Evolutionary conservation across 495 filamentous ascomycete genomes (phyloP), one percentile per base, ranked within the genome.

Genomic region (Aspergillus nidulans): DNA sequence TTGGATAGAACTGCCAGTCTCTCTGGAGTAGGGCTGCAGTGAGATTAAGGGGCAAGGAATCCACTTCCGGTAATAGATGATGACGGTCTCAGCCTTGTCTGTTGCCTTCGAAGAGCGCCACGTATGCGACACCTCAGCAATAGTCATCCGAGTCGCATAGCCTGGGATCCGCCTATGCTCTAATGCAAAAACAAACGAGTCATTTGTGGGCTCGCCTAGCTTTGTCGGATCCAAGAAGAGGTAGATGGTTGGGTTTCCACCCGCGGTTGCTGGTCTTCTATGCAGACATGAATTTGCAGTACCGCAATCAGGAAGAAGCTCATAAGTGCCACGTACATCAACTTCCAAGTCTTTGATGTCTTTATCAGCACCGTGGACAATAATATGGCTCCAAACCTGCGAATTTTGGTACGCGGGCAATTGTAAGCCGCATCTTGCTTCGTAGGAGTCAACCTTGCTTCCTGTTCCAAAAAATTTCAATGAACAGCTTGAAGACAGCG

Each of bases 121-220:
- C 16, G 42, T 44, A 53, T 63, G 62, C 0, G 67, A 64, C 8
- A 75, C 47, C 47, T 74, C 69, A 12, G 82, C 75, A 42, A 85
- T 57, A 1, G 75, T 62, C 10, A 62, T 53, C 19, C 87, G 77
- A 40, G 70, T 56, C 46, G 85, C 79, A 32, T 86, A 80, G 13
- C 75, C 73, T 15, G 81, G 69, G 4, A 83, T 68, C 6, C 78
- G 72, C 1, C 71, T 59, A 42, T 74, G 77, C 7, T 81, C 71
- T 6, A 74, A 49, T 1, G 85, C 77, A 60, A 92, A 89, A 15
- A 90, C 82, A 60, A 83, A 92, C 1, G 62, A 61, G 64, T 92
- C 88, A 3, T 78, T 41, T 0, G 69, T 57, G 0, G 75, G 63
- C 16, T 68, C 51, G 3, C 77, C 76, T 10, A 75, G 67, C 34